Percentiles rank a stretch among this genome's conserved stretches.
These are phyloP conservation scores for Telopea speciosissima DNA, from an alignment of 177 flowering plant species.

Conservation along the genomic window DNA sequence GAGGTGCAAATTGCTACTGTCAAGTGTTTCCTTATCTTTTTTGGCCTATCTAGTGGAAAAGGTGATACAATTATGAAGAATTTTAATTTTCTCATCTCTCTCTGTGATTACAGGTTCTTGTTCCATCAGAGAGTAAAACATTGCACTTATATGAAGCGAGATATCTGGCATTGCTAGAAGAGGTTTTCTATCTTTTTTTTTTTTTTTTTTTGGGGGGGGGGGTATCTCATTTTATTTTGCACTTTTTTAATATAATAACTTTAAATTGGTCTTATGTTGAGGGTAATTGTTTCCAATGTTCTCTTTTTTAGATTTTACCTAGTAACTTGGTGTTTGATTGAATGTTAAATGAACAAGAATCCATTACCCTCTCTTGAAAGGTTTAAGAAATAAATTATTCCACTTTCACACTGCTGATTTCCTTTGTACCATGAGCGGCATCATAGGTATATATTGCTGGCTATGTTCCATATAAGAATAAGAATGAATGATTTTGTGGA, in stretches of 20 bases:
- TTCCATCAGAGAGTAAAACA: constrained; percentile 53
- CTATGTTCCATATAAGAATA: not conserved
- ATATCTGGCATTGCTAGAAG: constrained; percentile 50
- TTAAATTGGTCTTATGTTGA: not conserved
- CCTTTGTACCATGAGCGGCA: too few relatives aligned
- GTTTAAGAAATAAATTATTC: not conserved
- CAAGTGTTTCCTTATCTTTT: not conserved
- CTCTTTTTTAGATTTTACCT: not conserved
- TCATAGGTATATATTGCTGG: not conserved
- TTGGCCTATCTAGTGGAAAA: not conserved
- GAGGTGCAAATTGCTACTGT: not conserved
- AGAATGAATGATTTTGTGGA: not conserved
- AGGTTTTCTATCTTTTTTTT: constrained; percentile 23
- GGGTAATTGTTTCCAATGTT: not conserved
- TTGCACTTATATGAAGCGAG: constrained; percentile 56
- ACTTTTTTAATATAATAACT: not conserved
- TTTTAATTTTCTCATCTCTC: not conserved
- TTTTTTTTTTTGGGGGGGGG: too few relatives aligned
- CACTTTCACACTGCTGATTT: too few relatives aligned
- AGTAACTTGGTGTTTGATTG: not conserved
- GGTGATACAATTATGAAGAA: not conserved
- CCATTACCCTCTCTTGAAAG: not conserved
- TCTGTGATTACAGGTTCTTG: constrained; percentile 35
- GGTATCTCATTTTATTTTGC: not conserved
- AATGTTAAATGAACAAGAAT: not conserved